These are phyloP conservation scores for Hyphodiscus hymeniophilus DNA, from an alignment of 495 filamentous ascomycete genomes.

Conservation along the genomic window DNA sequence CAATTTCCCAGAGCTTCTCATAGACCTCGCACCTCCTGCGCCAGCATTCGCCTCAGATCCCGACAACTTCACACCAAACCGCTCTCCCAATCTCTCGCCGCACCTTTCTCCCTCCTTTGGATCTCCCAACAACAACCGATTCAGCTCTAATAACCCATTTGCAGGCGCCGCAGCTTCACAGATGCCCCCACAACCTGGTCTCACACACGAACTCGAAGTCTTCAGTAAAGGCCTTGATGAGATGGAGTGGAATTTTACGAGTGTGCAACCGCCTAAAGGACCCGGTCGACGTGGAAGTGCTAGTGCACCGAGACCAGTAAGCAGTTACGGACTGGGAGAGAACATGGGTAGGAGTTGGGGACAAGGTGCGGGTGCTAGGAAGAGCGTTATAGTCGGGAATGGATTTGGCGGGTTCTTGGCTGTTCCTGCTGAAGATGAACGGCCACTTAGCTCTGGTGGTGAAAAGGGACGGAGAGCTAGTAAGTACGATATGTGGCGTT, in stretches of 20 bases:
- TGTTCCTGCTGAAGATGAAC: constrained; percentile 48
- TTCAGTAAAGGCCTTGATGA: constrained; percentile 83
- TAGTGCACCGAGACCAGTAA: constrained; percentile 31
- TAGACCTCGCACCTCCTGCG: constrained; percentile 58
- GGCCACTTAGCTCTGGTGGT: constrained; percentile 16
- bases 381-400: constrained; percentile 51
- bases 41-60: constrained; percentile 34
- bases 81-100: background rate
- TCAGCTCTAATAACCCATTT: constrained; percentile 14
- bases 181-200: constrained; percentile 16
- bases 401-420: constrained; percentile 76
- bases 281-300: constrained; percentile 15
- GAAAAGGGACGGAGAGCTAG: constrained; percentile 15
- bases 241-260: constrained; percentile 72
- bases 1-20: constrained; percentile 59
- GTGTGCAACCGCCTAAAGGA: constrained; percentile 27
- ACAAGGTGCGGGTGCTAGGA: constrained; percentile 32
- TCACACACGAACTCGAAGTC: constrained; percentile 64
- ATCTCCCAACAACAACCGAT: constrained; percentile 17
- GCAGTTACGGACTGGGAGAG: constrained; percentile 38
- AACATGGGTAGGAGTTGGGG: background rate
- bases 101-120: constrained; percentile 30
- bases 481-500: constrained; percentile 21
- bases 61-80: constrained; percentile 7
- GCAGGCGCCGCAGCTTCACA: background rate